Conservation (phyloP, 164 flowering plant genomes). For the Magnolia officinalis region DNA sequence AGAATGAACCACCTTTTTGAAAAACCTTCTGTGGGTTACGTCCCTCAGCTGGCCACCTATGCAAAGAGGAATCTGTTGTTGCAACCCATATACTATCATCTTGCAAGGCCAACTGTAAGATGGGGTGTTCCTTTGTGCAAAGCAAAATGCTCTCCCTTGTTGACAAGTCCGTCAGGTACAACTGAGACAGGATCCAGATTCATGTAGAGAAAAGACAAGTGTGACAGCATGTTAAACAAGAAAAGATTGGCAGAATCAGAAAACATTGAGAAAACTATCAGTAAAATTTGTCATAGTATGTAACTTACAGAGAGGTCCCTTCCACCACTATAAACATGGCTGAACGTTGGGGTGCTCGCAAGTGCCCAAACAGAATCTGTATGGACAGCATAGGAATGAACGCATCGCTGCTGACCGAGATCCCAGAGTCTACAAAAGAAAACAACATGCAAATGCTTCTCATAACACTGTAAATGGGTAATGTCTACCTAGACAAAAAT, state of each 20-base stretch:
- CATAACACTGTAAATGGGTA: not conserved
- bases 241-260: not conserved
- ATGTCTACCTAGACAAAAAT: not conserved
- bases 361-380: slow-evolving; percentile 99
- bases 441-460: not conserved
- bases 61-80: slow-evolving; percentile 83
- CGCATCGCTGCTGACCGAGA: slow-evolving; percentile 95
- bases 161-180: slow-evolving; percentile 90
- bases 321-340: slow-evolving; percentile 98
- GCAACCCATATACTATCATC: slow-evolving; percentile 94
- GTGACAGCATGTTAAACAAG: slow-evolving; percentile 6
- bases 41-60: slow-evolving; percentile 88
- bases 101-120: slow-evolving; percentile 72
- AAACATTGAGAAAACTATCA: not conserved
- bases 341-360: slow-evolving; percentile 87
- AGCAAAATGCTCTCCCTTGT: slow-evolving; percentile 93
- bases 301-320: slow-evolving; percentile 85
- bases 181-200: slow-evolving; percentile 39
- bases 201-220: not conserved
- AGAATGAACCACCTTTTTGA: slow-evolving; percentile 82
- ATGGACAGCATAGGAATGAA: slow-evolving; percentile 98
- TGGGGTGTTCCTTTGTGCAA: slow-evolving; percentile 87
- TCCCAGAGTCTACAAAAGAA: slow-evolving; percentile 74
- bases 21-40: slow-evolving; percentile 70
- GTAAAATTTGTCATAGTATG: not conserved